Evolutionary conservation across 177 flowering plant species (phyloP), one percentile per base, ranked within the genome.

Genomic region (Vitis hybrid): DNA sequence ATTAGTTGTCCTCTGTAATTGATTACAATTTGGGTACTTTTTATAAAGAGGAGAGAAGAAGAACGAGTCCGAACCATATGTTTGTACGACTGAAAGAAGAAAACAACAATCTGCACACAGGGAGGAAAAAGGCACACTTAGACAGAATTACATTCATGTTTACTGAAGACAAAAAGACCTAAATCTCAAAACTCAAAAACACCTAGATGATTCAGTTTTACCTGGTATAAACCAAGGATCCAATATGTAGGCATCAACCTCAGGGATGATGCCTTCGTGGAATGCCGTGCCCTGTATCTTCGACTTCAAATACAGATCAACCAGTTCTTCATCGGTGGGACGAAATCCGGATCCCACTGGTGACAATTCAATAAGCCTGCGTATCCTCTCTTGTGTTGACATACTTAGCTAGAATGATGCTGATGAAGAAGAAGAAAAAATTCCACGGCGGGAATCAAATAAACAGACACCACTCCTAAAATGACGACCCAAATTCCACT

Each of bases 301-400:
- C 2, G 2, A 29, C 16, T 2, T 15, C 69, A 67, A 54, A 22
- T 54, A 67, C 0, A 34, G 61, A 18, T 12, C 45, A 3, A 67
- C 31, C 22, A 67, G 50, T 34, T 67, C 69, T 56, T 54, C 48
- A 3, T 67, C 61, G 9, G 69, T 67, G 10, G 69, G 69, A 67
- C 56, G 60, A 31, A 67, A 67, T 18, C 69, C 22, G 58, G 10
- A 50, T 54, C 69, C 69, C 58, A 67, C 61, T 14, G 50, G 60
- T 26, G 29, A 26, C 29, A 3, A 26, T 3, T 26, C 29, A 26
- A 26, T 3, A 26, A 26, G 4, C 29, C 29, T 26, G 29, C 0
- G 29, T 26, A 0, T 26, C 29, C 29, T 26, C 29, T 26, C 4
- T 26, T 0, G 3, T 26, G 29, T 26, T 26, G 5, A 26, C 29